Evolutionary conservation across 2,329 filamentous ascomycete species (phyloP), one percentile per base, ranked within the genome.

Genomic region (Helicocarpus griseus): DNA sequence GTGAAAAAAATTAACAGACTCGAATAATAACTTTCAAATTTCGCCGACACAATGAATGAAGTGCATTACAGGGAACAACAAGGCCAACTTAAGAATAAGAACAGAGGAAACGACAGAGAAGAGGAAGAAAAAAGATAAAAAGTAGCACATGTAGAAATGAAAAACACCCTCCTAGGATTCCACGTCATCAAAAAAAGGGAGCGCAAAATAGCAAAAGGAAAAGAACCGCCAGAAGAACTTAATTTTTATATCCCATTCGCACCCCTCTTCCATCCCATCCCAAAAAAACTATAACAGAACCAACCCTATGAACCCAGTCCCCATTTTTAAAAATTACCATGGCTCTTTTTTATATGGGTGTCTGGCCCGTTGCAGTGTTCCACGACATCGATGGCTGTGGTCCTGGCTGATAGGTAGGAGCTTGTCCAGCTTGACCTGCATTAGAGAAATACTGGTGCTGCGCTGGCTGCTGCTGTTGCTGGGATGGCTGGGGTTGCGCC

Each of bases 361-460:
- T 45, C 19, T n/a, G 31, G 19, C 41, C 41, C 13, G 41, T 45
- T 29, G 41, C 26, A 31, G 41, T 31, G 28, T 45, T 45, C 41
- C 41, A 45, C 4, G 41, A 31, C 26, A 45, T 29, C 26, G 41
- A 31, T 17, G 26, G 17, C 26, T 29, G 41, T 11, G 26, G 41
- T 3, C 24, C 17, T 1, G 41, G 41, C 14, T 45, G 41, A 17
- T 45, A 45, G 5, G 14, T 31, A 13, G 41, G 31, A 45, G 41
- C n/a, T n/a, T 45, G 41, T 4, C n/a, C 41, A n/a, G 41, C 8
- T 17, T 45, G 41, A 21, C 26, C 26, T 19, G 26, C 9, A 21
- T 17, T 31, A 26, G 41, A 21, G 41, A 45, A 45, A 31, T 47
- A 43, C 33, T 40, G 50, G 26, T 39, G 53, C 24, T 45, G 41